A percentile compares a stretch with the other conserved stretches of the same genome.
Conservation (phyloP, 306 rosid species). For the Quercus wislizeni region DNA sequence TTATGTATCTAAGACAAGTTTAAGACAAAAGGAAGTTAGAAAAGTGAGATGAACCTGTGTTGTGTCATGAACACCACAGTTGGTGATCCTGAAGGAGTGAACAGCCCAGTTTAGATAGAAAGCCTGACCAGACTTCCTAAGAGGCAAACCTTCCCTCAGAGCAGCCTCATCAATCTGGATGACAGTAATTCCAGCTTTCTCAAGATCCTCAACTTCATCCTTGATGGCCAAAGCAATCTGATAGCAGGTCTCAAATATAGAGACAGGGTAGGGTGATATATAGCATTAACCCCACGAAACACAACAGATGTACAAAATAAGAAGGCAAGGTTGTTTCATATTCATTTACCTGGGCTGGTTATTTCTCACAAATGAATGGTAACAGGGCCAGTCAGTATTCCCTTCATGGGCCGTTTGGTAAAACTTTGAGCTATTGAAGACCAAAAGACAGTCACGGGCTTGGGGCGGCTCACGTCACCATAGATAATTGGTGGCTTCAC, state of each 20-base stretch:
- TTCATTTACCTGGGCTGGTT: constrained; percentile 68
- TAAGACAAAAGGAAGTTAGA: background rate
- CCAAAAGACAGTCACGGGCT: constrained; percentile 94
- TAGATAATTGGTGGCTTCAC: constrained; percentile 89
- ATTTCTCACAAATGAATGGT: constrained; percentile 82
- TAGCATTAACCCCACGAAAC: constrained; percentile 9
- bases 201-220: constrained; percentile 92
- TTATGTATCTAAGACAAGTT: background rate
- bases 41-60: constrained; percentile 57
- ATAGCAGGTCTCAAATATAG: constrained; percentile 76
- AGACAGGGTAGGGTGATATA: constrained; percentile 20
- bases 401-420: constrained; percentile 86
- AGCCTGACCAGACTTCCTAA: constrained; percentile 70
- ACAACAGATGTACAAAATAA: background rate
- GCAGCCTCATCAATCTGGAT: constrained; percentile 95
- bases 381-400: constrained; percentile 90
- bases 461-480: constrained; percentile 92
- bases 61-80: constrained; percentile 63
- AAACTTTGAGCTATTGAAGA: constrained; percentile 77
- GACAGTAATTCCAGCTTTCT: constrained; percentile 67
- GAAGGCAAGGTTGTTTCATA: background rate
- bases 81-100: constrained; percentile 87
- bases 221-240: constrained; percentile 90
- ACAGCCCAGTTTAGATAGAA: constrained; percentile 84
- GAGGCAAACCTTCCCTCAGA: constrained; percentile 78